These are phyloP conservation scores for Apophysomyces variabilis DNA, from an alignment of 371 early-diverging fungal genomes.

Conservation along the genomic window DNA sequence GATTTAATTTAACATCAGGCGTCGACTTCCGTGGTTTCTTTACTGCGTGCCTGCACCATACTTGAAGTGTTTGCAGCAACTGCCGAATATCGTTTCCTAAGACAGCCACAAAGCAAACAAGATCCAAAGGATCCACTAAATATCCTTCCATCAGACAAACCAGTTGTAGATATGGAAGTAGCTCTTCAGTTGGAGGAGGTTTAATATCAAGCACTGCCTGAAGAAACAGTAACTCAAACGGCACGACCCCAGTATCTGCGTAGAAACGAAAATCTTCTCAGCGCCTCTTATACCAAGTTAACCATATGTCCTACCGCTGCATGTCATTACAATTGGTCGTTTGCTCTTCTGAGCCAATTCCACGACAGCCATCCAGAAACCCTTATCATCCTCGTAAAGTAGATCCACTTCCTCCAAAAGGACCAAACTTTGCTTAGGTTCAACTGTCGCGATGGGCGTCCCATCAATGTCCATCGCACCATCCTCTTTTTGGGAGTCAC, in stretches of 20 bases:
- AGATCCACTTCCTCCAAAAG: slow-evolving; percentile 83
- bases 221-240: slow-evolving; percentile 28
- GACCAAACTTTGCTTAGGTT: slow-evolving; percentile 61
- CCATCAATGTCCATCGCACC: neutral
- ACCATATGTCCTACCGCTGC: slow-evolving; percentile 56
- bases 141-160: slow-evolving; percentile 36
- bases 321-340: slow-evolving; percentile 81
- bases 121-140: slow-evolving; percentile 28
- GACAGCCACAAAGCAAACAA: slow-evolving; percentile 26
- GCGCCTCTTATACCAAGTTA: neutral
- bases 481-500: slow-evolving; percentile 7
- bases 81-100: slow-evolving; percentile 32
- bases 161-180: slow-evolving; percentile 37
- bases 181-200: slow-evolving; percentile 20
- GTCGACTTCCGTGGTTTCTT: slow-evolving; percentile 1
- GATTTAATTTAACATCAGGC: neutral
- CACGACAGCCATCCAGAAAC: slow-evolving; percentile 75
- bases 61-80: slow-evolving; percentile 36
- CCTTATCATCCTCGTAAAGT: slow-evolving; percentile 81
- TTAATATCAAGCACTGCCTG: slow-evolving; percentile 27
- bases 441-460: neutral
- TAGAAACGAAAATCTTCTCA: no score
- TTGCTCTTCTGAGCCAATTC: slow-evolving; percentile 71
- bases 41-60: slow-evolving; percentile 27
- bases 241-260: slow-evolving; percentile 31